These are phyloP conservation scores for Chrysophaeum taylorii DNA, from an alignment of 352 stramenopile species.

Conservation along the genomic window DNA sequence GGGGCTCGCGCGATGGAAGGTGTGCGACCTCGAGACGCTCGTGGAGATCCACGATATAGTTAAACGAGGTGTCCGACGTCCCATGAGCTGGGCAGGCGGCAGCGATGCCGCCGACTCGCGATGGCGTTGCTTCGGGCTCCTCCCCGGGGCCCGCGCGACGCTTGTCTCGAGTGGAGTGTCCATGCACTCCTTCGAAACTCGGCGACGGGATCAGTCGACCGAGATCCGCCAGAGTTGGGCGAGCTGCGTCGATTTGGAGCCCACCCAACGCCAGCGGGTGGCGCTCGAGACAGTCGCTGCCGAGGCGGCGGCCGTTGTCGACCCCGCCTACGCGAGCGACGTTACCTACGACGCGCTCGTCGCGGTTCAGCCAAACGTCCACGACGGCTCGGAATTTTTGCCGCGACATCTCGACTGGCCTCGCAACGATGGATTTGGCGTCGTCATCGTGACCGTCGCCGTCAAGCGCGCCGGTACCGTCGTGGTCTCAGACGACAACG, in stretches of 20 bases:
- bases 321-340: neutral
- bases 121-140: conserved; percentile 7
- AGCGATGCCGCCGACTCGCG: neutral
- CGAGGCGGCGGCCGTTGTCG: neutral
- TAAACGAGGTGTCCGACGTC: too few species aligned
- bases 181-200: conserved; percentile 9
- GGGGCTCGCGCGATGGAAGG: too few species aligned
- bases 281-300: neutral
- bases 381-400: conserved; percentile 27
- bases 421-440: conserved; percentile 32
- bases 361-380: conserved; percentile 34
- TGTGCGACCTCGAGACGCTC: too few species aligned
- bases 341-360: conserved; percentile 3
- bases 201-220: neutral
- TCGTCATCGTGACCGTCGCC: conserved; percentile 33
- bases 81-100: conserved; percentile 4
- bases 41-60: too few species aligned
- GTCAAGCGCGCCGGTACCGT: conserved; percentile 14
- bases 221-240: neutral
- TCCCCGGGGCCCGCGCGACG: neutral
- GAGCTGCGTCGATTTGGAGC: neutral
- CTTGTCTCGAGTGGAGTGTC: neutral
- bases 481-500: conserved; percentile 16
- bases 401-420: conserved; percentile 32
- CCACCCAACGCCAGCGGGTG: neutral